A percentile compares a stretch with the other conserved stretches of the same genome.
phyloP scores from a whole-genome alignment of 108 stramenopile species.

The Pseudonitzschia multistriata region DNA sequence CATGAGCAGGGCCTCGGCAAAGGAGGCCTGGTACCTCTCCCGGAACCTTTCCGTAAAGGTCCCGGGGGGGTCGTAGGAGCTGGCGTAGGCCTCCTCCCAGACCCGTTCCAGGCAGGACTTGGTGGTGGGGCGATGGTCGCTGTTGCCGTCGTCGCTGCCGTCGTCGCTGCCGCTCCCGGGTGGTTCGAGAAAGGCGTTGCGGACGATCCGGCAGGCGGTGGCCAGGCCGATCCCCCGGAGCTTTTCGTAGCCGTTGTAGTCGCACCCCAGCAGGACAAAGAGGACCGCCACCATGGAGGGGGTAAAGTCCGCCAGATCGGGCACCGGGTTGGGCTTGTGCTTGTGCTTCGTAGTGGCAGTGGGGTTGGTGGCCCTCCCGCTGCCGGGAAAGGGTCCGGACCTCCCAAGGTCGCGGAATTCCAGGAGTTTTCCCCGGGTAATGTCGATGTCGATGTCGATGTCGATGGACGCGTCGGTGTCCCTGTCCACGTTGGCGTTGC shows the following conservation, averaged over 20 bases:
- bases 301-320: slow-evolving; percentile 63
- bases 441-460: background rate
- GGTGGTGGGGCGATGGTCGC: too few species aligned
- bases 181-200: slow-evolving; percentile 30
- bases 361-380: background rate
- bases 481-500: background rate
- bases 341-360: too few species aligned
- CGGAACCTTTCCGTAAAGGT: slow-evolving; percentile 41
- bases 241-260: slow-evolving; percentile 63
- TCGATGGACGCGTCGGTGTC: background rate
- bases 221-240: slow-evolving; percentile 85
- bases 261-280: slow-evolving; percentile 94
- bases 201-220: slow-evolving; percentile 76
- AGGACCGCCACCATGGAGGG: slow-evolving; percentile 87
- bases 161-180: background rate
- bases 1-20: slow-evolving; percentile 79
- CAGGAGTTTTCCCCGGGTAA: slow-evolving; percentile 17
- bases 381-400: background rate
- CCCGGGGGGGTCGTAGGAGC: background rate
- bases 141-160: too few species aligned
- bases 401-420: slow-evolving; percentile 32
- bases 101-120: slow-evolving; percentile 5
- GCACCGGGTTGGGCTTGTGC: slow-evolving; percentile 33
- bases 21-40: slow-evolving; percentile 64
- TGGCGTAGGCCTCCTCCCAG: slow-evolving; percentile 25